Conservation (phyloP, 805 yeast species). For the Sugiyamaella chiloensis region DNA sequence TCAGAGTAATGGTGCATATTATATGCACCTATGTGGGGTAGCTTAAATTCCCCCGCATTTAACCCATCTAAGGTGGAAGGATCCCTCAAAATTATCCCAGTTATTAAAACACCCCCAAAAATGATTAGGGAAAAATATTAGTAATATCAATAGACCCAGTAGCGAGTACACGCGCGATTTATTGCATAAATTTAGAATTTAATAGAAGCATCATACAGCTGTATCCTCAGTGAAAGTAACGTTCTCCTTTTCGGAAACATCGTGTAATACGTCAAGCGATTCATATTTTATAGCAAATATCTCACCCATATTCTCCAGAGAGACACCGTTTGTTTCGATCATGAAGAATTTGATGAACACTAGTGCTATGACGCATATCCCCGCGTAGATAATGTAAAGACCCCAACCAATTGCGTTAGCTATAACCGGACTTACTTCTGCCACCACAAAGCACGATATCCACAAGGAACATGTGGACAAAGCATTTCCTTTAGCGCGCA, state of each 20-base stretch:
- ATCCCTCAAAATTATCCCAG: too few relatives aligned
- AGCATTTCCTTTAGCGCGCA: slow-evolving; percentile 56
- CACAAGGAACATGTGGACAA: slow-evolving; percentile 54
- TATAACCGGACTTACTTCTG: slow-evolving; percentile 56
- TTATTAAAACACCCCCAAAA: too few relatives aligned
- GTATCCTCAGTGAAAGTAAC: neutral
- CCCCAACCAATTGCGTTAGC: slow-evolving; percentile 18
- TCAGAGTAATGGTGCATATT: too few relatives aligned
- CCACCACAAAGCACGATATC: slow-evolving; percentile 59
- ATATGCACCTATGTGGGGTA: too few relatives aligned
- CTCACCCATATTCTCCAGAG: slow-evolving; percentile 16
- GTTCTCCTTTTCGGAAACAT: neutral
- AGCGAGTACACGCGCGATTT: too few relatives aligned
- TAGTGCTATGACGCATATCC: slow-evolving; percentile 14
- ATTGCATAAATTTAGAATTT: too few relatives aligned
- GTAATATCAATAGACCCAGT: too few relatives aligned
- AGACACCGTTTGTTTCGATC: slow-evolving; percentile 15
- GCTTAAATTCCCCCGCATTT: too few relatives aligned
- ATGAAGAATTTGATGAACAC: slow-evolving; percentile 12
- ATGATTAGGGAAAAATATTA: too few relatives aligned
- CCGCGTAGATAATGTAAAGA: slow-evolving; percentile 16
- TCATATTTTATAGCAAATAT: slow-evolving; percentile 11
- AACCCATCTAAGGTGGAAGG: too few relatives aligned
- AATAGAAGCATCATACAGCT: too few relatives aligned
- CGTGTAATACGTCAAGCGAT: neutral